phyloP scores from a whole-genome alignment of 1,139 yeast genomes.

The Scheffersomyces titani region DNA sequence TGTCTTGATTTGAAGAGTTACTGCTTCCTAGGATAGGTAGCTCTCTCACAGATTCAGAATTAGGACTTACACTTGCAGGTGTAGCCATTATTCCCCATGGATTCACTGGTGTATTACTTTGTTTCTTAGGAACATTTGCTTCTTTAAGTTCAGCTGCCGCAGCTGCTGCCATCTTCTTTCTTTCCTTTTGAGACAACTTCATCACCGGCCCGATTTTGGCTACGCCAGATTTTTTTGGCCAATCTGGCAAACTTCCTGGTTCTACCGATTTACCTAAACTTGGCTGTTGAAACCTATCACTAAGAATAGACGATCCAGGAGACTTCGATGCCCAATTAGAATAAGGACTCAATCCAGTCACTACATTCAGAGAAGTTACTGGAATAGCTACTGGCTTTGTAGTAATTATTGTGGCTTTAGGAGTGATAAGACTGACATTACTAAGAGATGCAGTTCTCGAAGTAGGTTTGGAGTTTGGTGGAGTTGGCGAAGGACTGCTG shows the following conservation, averaged over 20 bases:
- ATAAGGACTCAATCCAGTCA: constrained; percentile 27
- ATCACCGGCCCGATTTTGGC: constrained; percentile 36
- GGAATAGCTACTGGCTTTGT: background rate
- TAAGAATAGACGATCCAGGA: constrained; percentile 14
- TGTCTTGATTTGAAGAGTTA: constrained; percentile 1
- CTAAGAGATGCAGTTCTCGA: constrained; percentile 3
- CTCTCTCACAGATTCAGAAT: background rate
- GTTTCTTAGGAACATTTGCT: background rate
- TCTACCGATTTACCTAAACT: constrained; percentile 8
- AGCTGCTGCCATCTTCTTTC: constrained; percentile 33
- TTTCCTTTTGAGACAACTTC: constrained; percentile 53
- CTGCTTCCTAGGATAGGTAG: constrained; percentile 9
- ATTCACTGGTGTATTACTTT: constrained; percentile 4
- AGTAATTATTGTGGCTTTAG: background rate
- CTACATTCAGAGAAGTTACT: background rate
- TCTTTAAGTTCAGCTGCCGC: constrained; percentile 1
- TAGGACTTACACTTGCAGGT: background rate
- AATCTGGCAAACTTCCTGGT: background rate
- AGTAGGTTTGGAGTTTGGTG: constrained; percentile 9
- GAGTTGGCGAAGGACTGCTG: constrained; percentile 3
- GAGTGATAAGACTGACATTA: background rate
- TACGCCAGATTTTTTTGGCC: constrained; percentile 19
- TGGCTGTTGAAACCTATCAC: constrained; percentile 10
- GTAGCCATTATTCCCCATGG: constrained; percentile 11
- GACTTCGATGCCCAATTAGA: constrained; percentile 34